Conservation (phyloP, 805 yeast genomes). For the Lachancea waltii region DNA sequence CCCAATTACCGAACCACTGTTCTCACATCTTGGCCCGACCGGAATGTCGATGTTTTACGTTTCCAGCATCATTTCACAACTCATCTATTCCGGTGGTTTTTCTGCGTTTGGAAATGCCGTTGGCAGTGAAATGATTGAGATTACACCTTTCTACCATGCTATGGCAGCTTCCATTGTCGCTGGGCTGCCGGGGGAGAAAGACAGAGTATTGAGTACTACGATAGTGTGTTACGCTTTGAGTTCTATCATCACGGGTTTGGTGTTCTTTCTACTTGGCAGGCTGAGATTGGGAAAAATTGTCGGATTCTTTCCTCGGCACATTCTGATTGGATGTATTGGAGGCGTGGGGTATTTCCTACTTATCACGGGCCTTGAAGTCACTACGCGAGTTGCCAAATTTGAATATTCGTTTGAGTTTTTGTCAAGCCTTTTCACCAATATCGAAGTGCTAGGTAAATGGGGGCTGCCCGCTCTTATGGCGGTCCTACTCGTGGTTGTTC, state of each 20-base stretch:
- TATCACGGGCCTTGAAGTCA: constrained; percentile 86
- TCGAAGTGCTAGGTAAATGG: constrained; percentile 54
- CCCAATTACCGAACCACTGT: constrained; percentile 77
- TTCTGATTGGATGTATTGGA: constrained; percentile 94
- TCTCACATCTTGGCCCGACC: constrained; percentile 73
- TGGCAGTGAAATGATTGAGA: constrained; percentile 98
- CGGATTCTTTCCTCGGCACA: constrained; percentile 94
- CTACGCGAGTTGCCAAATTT: constrained; percentile 71
- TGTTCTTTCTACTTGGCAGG: constrained; percentile 71
- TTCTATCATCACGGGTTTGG: constrained; percentile 78
- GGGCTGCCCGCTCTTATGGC: constrained; percentile 62
- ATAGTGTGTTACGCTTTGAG: constrained; percentile 78
- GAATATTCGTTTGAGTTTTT: constrained; percentile 57
- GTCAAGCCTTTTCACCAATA: constrained; percentile 34
- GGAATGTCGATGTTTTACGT: constrained; percentile 94
- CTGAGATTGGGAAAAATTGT: constrained; percentile 78
- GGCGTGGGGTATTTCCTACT: constrained; percentile 94
- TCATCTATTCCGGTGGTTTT: constrained; percentile 84
- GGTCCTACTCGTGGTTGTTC: constrained; percentile 49
- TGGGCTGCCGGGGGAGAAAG: constrained; percentile 37
- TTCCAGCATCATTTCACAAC: constrained; percentile 83
- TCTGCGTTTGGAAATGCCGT: constrained; percentile 86
- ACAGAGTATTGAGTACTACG: constrained; percentile 74
- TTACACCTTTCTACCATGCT: constrained; percentile 96
- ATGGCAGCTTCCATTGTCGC: constrained; percentile 74